Base-by-base conservation (phyloP, 805 yeast species). In the Pichia kluyveri region DNA sequence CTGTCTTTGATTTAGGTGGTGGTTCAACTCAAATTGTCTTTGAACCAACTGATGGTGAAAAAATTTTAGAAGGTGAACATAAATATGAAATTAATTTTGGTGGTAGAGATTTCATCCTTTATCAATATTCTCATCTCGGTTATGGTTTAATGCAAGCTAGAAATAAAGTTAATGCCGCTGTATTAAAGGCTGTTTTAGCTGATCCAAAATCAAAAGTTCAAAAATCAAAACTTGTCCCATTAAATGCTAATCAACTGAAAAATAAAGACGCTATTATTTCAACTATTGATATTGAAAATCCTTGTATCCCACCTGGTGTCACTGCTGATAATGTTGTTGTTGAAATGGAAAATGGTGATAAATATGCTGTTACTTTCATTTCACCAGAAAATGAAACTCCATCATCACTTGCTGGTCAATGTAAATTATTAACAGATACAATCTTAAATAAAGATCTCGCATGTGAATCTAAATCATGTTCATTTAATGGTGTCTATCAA, bases 11-110 rank as follows among this genome's bases (percentile, higher is more conserved):
- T 66, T 77, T 93, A 51, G 99, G 99, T 58, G 99, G 99, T 60
- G 98, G 98, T 5, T 88, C 97, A 8, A 93, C 99, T 14, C 99
- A 95, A 70, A 89, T 93, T 69, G 99, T 93, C 8, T 93, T 93
- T 66, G 98, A 93, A 72, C 99, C 99, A 23, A 66, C 71, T 46
- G 71, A 77, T 41, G 73, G 74, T 42, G 83, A 82, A 58, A 62
- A 71, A 54, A 77, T 91, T 84, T 69, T 76, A 43, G 89, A 82
- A 12, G 68, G 97, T 50, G 97, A 90, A 61, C 95, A 88, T 69
- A 86, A 86, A 66, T 89, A 82, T 63, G 77, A 77, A 53, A 74
- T 89, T 56, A 66, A 73, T 23, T 93, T 91, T 66, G 98, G 96
- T 51, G 84, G 83, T 49, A 74, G 86, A 54, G 76, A 83, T 44